Evolutionary conservation across 2,329 filamentous ascomycete species (phyloP), one percentile per base, ranked within the genome.

Genomic region (Gaeumannomyces sp.): DNA sequence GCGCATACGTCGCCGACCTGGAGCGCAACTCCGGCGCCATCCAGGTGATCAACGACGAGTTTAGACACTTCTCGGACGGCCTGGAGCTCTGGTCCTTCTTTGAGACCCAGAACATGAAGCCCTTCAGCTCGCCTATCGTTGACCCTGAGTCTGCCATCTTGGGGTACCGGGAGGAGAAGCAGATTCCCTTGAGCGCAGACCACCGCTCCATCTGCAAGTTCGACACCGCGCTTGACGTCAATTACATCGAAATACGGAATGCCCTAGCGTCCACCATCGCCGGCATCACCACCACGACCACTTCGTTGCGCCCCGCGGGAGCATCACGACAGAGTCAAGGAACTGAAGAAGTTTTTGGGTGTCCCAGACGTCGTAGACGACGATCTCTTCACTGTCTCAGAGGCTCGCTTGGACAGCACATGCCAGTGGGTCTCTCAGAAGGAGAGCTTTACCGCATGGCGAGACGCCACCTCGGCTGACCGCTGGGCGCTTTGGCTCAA

Each of bases 161-260:
- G 5, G 69, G 70, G 16, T 72, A 71, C 58, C 65, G 61, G 0
- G 65, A 68, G 29, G 73, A 74, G 63, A 68, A 64, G 50, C 68
- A 70, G 19, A 64, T 69, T 22, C 69, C 69, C 2, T 66, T 75
- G 59, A 67, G 69, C 45, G 72, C 73, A 3, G 71, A 74, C 61
- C 74, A 76, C 64, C 67, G 71, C 4, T 68, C 65, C 10, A 71
- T 75, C 8, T 74, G 72, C 70, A 75, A 75, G 57, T 75, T 73
- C 59, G 65, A 70, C 4, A 64, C 64, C 0, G 64, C 69, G 11
- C 25, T 45, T 0, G 70, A 73, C 60, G 59, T 64, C 22, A 74
- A 73, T 64, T 75, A 73, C 53, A 60, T 68, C 3, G 66, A 65
- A 19, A 19, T 75, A 13, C 64, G 68, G 7, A 69, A 73, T 35